Base-by-base conservation (phyloP, 805 yeast genomes). In the Zygosaccharomyces pseudorouxii region DNA sequence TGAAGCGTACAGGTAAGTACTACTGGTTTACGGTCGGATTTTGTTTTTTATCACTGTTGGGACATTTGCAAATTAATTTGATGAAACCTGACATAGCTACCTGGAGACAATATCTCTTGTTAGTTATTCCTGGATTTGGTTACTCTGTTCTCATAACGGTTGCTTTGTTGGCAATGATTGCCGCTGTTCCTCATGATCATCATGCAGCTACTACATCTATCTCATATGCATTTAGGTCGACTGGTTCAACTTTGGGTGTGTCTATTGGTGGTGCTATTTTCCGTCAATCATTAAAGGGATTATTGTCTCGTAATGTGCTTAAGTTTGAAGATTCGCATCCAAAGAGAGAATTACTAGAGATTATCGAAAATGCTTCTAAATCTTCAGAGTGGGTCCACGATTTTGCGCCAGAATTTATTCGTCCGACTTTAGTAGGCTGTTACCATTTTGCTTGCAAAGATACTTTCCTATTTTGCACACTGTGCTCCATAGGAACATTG, bases 171-270 rank as follows among this genome's bases (percentile, higher is more conserved):
- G 79, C 89, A 1, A 74, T 83, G 69, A 82, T 84, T 53, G 85
- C 89, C 1, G 81, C 89, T 1, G 89, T 81, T 8, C 88, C 89
- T 2, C 64, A 72, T 33, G 78, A 81, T 48, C 76, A 74, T 55
- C 90, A 84, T 60, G 96, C 97, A 1, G 77, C 89, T 18, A 84
- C 92, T 2, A 89, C 97, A 0, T 86, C 96, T 0, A 86, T 90
- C 49, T 95, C 88, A 60, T 89, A 90, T 64, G 89, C 90, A 0
- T 88, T 86, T 71, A 75, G 95, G 59, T 83, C 92, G 8, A 82
- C 89, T 0, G 96, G 95, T 0, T 84, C 92, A n/a, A 85, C 93
- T 0, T 67, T 87, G 42, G 95, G 95, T 33, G 89, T 88, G 12
- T 71, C 89, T 0, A 62, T 81, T 38, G 84, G 83, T 0, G 78